Conservation (phyloP, 805 yeast species). For the Saturnispora besseyi region DNA sequence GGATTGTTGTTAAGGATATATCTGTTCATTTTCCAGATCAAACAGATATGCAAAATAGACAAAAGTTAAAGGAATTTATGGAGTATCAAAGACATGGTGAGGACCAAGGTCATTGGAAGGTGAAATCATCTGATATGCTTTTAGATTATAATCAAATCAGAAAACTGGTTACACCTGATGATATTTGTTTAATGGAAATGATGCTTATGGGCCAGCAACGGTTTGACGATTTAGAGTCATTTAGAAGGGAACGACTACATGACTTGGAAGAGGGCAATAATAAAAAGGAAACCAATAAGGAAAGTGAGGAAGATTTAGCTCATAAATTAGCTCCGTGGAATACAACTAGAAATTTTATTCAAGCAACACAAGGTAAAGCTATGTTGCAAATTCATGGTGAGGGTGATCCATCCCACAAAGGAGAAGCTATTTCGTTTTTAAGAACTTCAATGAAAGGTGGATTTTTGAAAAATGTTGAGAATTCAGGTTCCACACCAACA, state of each 20-base stretch:
- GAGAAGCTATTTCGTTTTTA: conserved; percentile 80
- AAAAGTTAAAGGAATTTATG: conserved; percentile 93
- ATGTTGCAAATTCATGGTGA: conserved; percentile 92
- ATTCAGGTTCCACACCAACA: conserved; percentile 15
- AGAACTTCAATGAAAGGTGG: conserved; percentile 95
- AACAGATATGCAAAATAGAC: conserved; percentile 95
- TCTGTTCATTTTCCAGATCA: conserved; percentile 93
- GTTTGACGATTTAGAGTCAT: conserved; percentile 69
- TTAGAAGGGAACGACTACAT: conserved; percentile 32
- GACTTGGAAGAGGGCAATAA: conserved; percentile 12
- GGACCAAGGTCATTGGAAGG: conserved; percentile 92
- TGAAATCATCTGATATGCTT: conserved; percentile 57
- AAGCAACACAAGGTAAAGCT: conserved; percentile 92
- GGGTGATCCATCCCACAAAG: conserved; percentile 91
- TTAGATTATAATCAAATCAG: conserved; percentile 72
- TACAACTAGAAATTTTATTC: conserved; percentile 79
- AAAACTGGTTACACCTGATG: conserved; percentile 88
- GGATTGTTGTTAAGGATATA: conserved; percentile 80
- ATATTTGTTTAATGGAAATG: conserved; percentile 73
- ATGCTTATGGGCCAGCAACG: conserved; percentile 92
- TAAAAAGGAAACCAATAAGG: conserved; percentile 22
- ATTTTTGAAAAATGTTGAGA: conserved; percentile 34
- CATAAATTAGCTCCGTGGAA: conserved; percentile 94
- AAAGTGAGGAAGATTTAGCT: conserved; percentile 53
- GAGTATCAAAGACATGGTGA: conserved; percentile 91